Evolutionary conservation across 1,139 yeast species (phyloP).

Genomic region (Protomyces gravidus): DNA sequence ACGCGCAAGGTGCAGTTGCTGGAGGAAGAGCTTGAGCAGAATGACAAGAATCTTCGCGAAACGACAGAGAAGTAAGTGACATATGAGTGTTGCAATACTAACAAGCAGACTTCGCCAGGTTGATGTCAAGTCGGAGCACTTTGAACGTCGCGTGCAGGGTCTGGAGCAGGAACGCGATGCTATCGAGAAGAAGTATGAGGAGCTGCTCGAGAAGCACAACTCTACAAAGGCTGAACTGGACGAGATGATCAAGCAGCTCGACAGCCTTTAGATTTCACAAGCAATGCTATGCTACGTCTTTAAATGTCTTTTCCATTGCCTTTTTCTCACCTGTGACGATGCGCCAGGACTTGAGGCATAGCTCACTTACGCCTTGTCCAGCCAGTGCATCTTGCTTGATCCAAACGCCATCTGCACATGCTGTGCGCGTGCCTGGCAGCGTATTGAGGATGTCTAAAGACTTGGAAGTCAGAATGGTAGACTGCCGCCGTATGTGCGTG

Average conservation of each 20-base stretch:
- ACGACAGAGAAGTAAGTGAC: slow-evolving; percentile 65
- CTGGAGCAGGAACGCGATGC: slow-evolving; percentile 90
- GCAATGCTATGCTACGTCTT: neutral
- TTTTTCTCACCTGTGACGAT: slow-evolving; percentile 2
- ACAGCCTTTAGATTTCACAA: slow-evolving; percentile 40
- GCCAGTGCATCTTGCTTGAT: slow-evolving; percentile 5
- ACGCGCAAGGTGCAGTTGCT: slow-evolving; percentile 86
- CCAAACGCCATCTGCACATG: slow-evolving; percentile 7
- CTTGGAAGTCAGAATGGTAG: slow-evolving; percentile 7
- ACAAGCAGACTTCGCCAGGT: slow-evolving; percentile 64
- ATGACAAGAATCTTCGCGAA: slow-evolving; percentile 86
- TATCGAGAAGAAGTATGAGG: slow-evolving; percentile 88
- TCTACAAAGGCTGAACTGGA: slow-evolving; percentile 86
- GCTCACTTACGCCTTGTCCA: slow-evolving; percentile 10
- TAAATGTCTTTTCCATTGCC: neutral
- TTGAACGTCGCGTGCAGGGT: slow-evolving; percentile 90
- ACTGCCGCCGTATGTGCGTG: slow-evolving; percentile 27
- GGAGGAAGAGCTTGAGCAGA: slow-evolving; percentile 90
- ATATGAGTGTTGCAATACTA: neutral
- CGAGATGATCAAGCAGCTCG: slow-evolving; percentile 90
- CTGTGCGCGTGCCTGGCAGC: neutral
- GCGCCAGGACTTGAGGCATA: slow-evolving; percentile 20
- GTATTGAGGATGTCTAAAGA: slow-evolving; percentile 3
- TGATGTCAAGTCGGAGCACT: slow-evolving; percentile 93
- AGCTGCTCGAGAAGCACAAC: slow-evolving; percentile 71